A percentile compares a stretch with the other conserved stretches of the same genome.
These are phyloP conservation scores for Lophiotrema nucula DNA, from an alignment of 495 filamentous ascomycete species.

Conservation along the genomic window DNA sequence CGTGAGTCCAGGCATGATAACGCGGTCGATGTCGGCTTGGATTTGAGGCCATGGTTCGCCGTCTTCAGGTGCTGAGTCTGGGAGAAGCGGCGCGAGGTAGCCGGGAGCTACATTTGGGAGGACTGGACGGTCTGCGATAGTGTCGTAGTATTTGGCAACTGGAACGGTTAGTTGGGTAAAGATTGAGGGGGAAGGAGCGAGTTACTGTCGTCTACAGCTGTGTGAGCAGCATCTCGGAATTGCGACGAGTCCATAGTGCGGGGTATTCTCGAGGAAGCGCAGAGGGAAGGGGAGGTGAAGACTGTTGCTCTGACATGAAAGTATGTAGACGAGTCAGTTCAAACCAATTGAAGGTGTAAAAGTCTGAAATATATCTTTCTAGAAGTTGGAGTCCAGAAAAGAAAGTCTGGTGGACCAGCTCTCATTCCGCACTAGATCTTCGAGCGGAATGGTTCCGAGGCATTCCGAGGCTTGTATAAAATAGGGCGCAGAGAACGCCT, in stretches of 20 bases:
- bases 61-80: conserved; percentile 65
- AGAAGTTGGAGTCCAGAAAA: too few species aligned
- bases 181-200: conserved; percentile 5
- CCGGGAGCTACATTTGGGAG: conserved; percentile 79
- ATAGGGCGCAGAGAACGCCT: too few species aligned
- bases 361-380: too few species aligned
- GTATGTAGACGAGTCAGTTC: too few species aligned
- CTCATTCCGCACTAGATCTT: too few species aligned
- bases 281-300: too few species aligned
- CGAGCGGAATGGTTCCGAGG: too few species aligned
- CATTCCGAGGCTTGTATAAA: too few species aligned
- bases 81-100: conserved; percentile 79
- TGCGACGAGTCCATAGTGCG: conserved; percentile 73
- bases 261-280: too few species aligned
- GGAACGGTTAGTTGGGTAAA: conserved; percentile 13
- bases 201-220: conserved; percentile 83
- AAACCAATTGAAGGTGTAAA: too few species aligned
- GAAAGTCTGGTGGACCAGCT: too few species aligned
- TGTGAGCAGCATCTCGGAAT: conserved; percentile 77
- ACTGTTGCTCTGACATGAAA: too few species aligned
- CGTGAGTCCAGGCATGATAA: conserved; percentile 91
- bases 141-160: conserved; percentile 86
- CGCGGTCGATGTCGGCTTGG: conserved; percentile 77
- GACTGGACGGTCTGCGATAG: conserved; percentile 66
- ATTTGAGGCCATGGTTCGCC: conserved; percentile 79